Base-by-base conservation (phyloP, 129 eudicot species). In the Chrysanthemum lavandulifolium region DNA sequence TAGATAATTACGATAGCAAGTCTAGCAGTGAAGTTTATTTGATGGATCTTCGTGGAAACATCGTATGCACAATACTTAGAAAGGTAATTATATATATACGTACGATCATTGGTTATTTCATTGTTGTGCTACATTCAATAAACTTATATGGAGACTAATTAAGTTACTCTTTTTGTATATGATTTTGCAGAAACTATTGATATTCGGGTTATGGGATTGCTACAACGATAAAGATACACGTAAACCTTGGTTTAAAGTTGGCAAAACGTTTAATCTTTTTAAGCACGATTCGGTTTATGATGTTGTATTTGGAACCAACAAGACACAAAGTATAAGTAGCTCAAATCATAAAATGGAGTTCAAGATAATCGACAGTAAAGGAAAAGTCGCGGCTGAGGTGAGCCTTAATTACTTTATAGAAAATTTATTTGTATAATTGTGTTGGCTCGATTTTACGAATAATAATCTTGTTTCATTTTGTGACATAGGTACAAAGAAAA, bases 11-110 rank as follows among this genome's bases (percentile, higher is more conserved):
- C n/a, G 82, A 83, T 64, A 43, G 54, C 73, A 87, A 76, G 73
- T 63, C 72, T 49, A 73, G 85, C 61, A 83, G 71, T 13, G 84
- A 85, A 61, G 96, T 90, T 75, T 81, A 75, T 62, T 88, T 90
- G 76, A 90, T 90, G 96, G 93, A 90, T 79, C 84, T 84, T 69
- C 72, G 78, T 2, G 96, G 96, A 45, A 79, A 83, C 5, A 84
- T 87, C 13, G 72, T 90, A 1, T 84, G 84, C 64, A 84, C 93
- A 2, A 79, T 87, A 16, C 75, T 76, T 16, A 52, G 85, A 71
- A 84, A 83, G 87, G 90, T 85, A 89, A 0, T 88, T 77, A 78
- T 62, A 14, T 23, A 49, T 4, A 15, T 2, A 15, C 1, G 47
- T 31, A 72, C 36, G 58, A 51, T 67, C 11, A 15, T 21, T 68